These are phyloP conservation scores for Fraxinus greggii DNA, from an alignment of 305 asterid genomes.

Conservation along the genomic window DNA sequence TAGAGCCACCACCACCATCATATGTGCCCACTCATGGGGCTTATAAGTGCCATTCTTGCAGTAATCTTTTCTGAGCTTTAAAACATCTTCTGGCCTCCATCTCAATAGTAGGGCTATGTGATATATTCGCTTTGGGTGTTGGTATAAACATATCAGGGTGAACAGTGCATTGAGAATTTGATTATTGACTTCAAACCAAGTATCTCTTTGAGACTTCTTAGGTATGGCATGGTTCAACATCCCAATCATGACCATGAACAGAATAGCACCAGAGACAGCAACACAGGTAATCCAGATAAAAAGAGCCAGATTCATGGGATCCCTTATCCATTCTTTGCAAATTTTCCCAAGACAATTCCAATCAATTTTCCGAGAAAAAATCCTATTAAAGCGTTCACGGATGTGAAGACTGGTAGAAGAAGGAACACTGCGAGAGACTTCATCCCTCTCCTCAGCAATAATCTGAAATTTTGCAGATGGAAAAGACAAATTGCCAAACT, in stretches of 20 bases:
- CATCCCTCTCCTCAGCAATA: conserved; percentile 39
- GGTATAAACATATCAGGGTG: conserved; percentile 48
- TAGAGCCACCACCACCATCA: conserved; percentile 43
- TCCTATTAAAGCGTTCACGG: conserved; percentile 33
- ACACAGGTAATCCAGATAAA: conserved; percentile 41
- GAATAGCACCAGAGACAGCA: conserved; percentile 51
- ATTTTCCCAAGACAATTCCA: conserved; percentile 37
- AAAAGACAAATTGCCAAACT: conserved; percentile 36
- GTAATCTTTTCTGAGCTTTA: conserved; percentile 40
- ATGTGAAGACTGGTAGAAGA: conserved; percentile 42
- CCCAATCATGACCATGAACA: conserved; percentile 52
- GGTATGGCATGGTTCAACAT: conserved; percentile 49
- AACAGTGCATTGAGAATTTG: conserved; percentile 51
- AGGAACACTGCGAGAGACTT: conserved; percentile 44
- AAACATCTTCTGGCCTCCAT: conserved; percentile 44
- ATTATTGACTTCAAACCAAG: conserved; percentile 54
- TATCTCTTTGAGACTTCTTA: conserved; percentile 40
- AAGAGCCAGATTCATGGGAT: conserved; percentile 43
- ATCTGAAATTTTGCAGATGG: conserved; percentile 43
- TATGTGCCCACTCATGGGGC: conserved; percentile 51
- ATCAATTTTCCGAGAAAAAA: conserved; percentile 36
- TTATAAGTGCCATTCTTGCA: conserved; percentile 50
- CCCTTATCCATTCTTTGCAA: conserved; percentile 41
- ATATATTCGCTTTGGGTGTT: conserved; percentile 42
- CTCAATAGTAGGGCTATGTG: conserved; percentile 43